These are phyloP conservation scores for Trifolium repens DNA, from an alignment of 306 rosid species.

Conservation along the genomic window DNA sequence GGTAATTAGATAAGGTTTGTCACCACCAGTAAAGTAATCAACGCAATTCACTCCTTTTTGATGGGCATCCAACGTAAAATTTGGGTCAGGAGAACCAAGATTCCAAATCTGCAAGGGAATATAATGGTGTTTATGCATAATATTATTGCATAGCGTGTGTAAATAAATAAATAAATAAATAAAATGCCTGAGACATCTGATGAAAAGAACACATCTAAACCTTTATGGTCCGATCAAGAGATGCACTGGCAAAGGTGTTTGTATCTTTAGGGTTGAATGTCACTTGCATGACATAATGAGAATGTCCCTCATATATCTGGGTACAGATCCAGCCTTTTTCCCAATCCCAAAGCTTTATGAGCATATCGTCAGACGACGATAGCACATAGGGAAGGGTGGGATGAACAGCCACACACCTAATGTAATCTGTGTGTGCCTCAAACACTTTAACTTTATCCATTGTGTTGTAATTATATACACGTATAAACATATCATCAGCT, in stretches of 20 bases:
- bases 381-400: conserved; percentile 96
- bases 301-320: conserved; percentile 99
- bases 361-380: conserved; percentile 99
- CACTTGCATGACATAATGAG: conserved; percentile 99
- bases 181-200: conserved; percentile 11
- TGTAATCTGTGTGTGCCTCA: conserved; percentile 99
- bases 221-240: conserved; percentile 99
- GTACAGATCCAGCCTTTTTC: conserved; percentile 99
- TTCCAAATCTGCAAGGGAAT: conserved; percentile 82
- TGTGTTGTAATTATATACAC: conserved; percentile 98
- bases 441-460: conserved; percentile 97
- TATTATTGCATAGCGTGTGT: conserved; percentile 30
- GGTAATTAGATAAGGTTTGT: conserved; percentile 94
- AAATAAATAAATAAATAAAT: conserved; percentile 10
- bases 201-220: conserved; percentile 50
- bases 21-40: conserved; percentile 99
- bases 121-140: conserved; percentile 34
- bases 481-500: conserved; percentile 97
- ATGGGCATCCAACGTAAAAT: conserved; percentile 97
- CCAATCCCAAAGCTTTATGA: conserved; percentile 99
- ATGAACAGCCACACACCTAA: conserved; percentile 98
- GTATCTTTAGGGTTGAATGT: conserved; percentile 99
- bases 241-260: conserved; percentile 99
- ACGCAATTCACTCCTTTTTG: conserved; percentile 99
- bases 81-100: conserved; percentile 99